Evolutionary conservation across 2,329 filamentous ascomycete species (phyloP), one percentile per base, ranked within the genome.

Genomic region (Gaeumannomyces sp.): DNA sequence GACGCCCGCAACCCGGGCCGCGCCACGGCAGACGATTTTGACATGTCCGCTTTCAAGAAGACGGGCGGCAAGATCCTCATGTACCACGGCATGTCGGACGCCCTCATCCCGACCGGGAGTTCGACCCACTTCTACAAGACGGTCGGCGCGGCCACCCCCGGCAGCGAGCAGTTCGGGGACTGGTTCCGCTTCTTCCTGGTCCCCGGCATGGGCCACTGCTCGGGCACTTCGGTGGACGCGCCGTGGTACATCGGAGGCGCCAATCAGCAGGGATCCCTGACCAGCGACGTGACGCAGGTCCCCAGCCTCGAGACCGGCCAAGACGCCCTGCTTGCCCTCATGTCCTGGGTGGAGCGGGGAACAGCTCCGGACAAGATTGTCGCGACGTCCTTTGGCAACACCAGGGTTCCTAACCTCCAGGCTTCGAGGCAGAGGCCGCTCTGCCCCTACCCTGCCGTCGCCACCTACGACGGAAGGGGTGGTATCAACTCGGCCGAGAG

Each of bases 151-250:
- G 65, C 67, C 8, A 75, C 73, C 71, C 64, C 65, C 25, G 71
- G 70, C 1, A 70, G 27, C 59, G n/a, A 61, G 57, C 59, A 65
- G 7, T 65, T 86, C 64, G 78, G 81, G 19, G 80, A 80, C 0
- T 82, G 82, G 71, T 87, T 83, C 72, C 72, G 76, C 0, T 80
- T 81, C 68, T 85, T 85, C 69, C 75, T 74, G 27, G 77, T 86
- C n/a, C 82, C 82, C 0, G 83, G 83, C 0, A 82, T 85, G 80
- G 73, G 73, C 14, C 83, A 85, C 70, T 85, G 83, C 68, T 65
- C 67, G 27, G 53, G 67, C 65, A 73, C 75, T 8, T 62, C 67
- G 3, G 73, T 74, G n/a, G 72, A 75, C 62, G 76, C 78, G 19
- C 78, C 79, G 16, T 80, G 76, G 76, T 75, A 77, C 58, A 73